Base-by-base conservation (phyloP, 1,139 yeast species). In the Hanseniaspora sp. region DNA sequence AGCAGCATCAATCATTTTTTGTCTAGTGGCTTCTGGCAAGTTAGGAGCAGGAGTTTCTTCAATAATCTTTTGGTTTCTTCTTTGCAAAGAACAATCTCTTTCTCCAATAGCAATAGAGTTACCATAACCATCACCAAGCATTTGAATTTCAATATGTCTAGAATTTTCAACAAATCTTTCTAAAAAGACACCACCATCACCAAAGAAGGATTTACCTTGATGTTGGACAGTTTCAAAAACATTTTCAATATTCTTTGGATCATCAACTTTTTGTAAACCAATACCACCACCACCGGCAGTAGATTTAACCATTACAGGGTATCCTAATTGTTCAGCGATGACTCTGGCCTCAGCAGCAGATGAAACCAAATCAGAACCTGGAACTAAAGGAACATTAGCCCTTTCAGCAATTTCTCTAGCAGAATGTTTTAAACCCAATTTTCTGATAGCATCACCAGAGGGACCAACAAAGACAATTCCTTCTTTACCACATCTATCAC, bases 231-330 rank as follows among this genome's bases (percentile, higher is more conserved):
- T 83, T 62, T 80, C 84, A 69, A 87, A 90, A 15, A 90, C 95
- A 59, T 84, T 73, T 69, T 80, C 86, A 58, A 90, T 80, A 57
- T 90, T 96, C 15, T 70, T 79, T 61, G 80, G 86, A 45, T 80
- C 76, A 63, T 88, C 95, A 58, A 90, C 96, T 67, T 88, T 84
- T 67, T 88, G 96, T 62, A 92, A 74, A 59, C 98, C 98, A 64
- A 90, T 92, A 70, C 98, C 98, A 68, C 98, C 98, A 63, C 98
- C 98, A 67, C 98, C 98, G 38, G 97, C 97, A 58, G 97, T 90
- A 23, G 95, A 85, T 70, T 92, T 92, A 54, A 92, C 86, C 97
- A 92, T 92, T 46, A 92, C 79, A 30, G 98, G 97, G 64, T 86
- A 92, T 58, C 81, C 87, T 55, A 92, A 74, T 61, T 78, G 72